These are phyloP conservation scores for Daedaleopsis sinensis DNA, from an alignment of 768 basidiomycete species.

Conservation along the genomic window DNA sequence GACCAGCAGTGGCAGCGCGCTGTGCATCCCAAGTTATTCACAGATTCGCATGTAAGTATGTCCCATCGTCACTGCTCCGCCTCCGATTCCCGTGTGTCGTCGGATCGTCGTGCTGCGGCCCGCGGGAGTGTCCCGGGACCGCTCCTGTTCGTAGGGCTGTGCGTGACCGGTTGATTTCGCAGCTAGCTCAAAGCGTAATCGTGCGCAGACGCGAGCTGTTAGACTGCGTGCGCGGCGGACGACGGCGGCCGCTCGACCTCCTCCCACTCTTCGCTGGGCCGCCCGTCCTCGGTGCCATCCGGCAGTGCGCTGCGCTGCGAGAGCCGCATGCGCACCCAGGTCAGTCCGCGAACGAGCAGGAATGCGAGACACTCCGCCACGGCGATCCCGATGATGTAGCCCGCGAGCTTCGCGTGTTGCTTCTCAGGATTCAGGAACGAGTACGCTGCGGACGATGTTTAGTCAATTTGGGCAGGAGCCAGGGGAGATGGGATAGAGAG, in stretches of 20 bases:
- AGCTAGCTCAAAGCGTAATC: background rate
- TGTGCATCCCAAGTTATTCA: background rate
- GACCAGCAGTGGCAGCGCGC: background rate
- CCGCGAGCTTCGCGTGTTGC: slow-evolving; percentile 50
- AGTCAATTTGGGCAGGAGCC: background rate
- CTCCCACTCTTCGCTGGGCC: slow-evolving; percentile 50
- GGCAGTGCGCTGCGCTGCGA: slow-evolving; percentile 20
- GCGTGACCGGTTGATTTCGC: background rate
- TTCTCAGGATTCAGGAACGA: slow-evolving; percentile 59
- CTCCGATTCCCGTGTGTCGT: background rate
- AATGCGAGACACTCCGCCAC: slow-evolving; percentile 57
- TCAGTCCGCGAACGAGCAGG: slow-evolving; percentile 44
- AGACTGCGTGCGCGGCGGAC: slow-evolving; percentile 11
- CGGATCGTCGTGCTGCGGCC: background rate
- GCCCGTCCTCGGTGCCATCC: slow-evolving; percentile 15
- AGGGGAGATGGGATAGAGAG: background rate
- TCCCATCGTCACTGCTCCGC: background rate
- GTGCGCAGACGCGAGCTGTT: background rate
- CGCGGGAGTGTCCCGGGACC: background rate
- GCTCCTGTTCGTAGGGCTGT: background rate
- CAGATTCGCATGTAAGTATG: background rate
- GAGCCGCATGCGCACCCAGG: slow-evolving; percentile 41
- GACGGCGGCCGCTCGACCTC: slow-evolving; percentile 35
- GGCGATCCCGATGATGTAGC: slow-evolving; percentile 64
- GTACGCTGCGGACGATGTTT: slow-evolving; percentile 48